phyloP scores from a whole-genome alignment of 768 basidiomycete genomes.

The Suillus bovinus region DNA sequence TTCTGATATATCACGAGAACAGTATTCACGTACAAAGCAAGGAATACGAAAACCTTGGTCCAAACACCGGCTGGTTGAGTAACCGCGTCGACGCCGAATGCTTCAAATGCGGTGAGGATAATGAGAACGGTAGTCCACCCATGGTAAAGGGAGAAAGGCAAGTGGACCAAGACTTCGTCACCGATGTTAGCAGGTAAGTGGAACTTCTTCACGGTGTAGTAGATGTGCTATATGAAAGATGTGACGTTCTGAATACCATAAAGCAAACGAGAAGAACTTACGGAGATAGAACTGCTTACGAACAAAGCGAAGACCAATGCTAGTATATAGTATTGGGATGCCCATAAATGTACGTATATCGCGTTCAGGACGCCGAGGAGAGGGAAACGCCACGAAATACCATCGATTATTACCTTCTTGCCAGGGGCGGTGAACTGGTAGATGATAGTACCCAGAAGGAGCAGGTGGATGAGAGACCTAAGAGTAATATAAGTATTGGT shows the following conservation, averaged over 20 bases:
- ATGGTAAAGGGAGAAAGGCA: conserved; percentile 95
- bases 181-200: conserved; percentile 60
- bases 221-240: conserved; percentile 67
- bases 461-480: conserved; percentile 86
- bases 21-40: conserved; percentile 62
- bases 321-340: conserved; percentile 67
- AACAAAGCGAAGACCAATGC: conserved; percentile 90
- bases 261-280: conserved; percentile 22
- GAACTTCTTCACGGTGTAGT: conserved; percentile 91
- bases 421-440: conserved; percentile 85
- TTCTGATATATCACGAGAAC: conserved; percentile 12
- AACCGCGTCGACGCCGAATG: conserved; percentile 80
- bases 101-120: conserved; percentile 80
- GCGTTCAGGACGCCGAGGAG: conserved; percentile 85
- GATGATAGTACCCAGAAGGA: conserved; percentile 88
- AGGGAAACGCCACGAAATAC: conserved; percentile 89
- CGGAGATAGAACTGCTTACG: conserved; percentile 71
- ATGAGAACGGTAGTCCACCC: conserved; percentile 90
- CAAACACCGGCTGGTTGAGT: conserved; percentile 71
- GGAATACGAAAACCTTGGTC: conserved; percentile 96
- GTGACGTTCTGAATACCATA: conserved; percentile 37
- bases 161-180: conserved; percentile 90
- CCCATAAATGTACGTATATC: conserved; percentile 88
- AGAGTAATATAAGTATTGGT: conserved; percentile 12
- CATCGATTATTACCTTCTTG: conserved; percentile 80